Evolutionary conservation across 495 filamentous ascomycete genomes (phyloP).

Genomic region (Podospora appendiculata): DNA sequence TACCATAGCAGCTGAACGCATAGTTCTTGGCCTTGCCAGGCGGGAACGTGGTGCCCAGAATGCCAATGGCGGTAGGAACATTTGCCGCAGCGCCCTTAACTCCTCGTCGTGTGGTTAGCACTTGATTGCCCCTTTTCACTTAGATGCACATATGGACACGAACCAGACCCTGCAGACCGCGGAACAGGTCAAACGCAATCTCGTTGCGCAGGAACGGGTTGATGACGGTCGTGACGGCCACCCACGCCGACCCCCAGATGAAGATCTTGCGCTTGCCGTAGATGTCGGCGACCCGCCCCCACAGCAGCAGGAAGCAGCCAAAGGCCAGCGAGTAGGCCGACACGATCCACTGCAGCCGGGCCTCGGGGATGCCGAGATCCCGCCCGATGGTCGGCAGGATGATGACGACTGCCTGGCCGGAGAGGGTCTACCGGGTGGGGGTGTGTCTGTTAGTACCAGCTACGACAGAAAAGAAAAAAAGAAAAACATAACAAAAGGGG

Average conservation of each 20-base stretch:
- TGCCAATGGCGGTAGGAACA: conserved; percentile 58
- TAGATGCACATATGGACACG: conserved; percentile 19
- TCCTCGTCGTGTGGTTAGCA: not conserved
- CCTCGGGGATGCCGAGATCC: conserved; percentile 46
- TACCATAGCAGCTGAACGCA: conserved; percentile 46
- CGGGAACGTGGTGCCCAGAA: conserved; percentile 52
- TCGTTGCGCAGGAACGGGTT: conserved; percentile 60
- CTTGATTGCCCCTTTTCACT: not conserved
- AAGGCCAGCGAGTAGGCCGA: conserved; percentile 56
- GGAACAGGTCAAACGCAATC: conserved; percentile 59
- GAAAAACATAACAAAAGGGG: too few relatives aligned
- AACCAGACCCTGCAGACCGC: conserved; percentile 65
- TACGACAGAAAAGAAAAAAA: too few relatives aligned
- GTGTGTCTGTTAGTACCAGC: too few relatives aligned
- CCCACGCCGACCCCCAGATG: conserved; percentile 56
- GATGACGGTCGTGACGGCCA: conserved; percentile 53
- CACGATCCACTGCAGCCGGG: conserved; percentile 54
- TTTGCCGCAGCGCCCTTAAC: conserved; percentile 55
- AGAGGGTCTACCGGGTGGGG: too few relatives aligned
- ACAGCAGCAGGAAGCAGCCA: conserved; percentile 65
- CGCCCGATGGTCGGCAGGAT: conserved; percentile 51
- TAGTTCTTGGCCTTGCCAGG: conserved; percentile 58
- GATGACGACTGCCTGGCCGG: conserved; percentile 52
- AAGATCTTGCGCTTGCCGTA: conserved; percentile 66
- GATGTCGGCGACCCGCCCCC: conserved; percentile 66